Base-by-base conservation (phyloP, 2,329 filamentous ascomycete genomes). In the Pseudogymnoascus sp. region DNA sequence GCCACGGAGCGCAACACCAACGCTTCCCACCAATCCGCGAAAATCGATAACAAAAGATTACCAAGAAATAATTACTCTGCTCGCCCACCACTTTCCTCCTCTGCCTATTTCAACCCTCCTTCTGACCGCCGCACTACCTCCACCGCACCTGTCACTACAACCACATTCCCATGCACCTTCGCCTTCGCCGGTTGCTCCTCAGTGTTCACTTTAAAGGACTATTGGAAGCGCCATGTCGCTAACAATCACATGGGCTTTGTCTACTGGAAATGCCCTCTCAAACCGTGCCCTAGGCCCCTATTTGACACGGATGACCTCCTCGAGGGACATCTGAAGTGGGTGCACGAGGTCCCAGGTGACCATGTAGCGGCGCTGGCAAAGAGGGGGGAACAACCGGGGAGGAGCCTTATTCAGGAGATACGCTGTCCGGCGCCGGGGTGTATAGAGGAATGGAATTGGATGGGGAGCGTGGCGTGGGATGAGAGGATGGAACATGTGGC, bases 241-340 rank as follows among this genome's bases (percentile, higher is more conserved):
- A 89, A 89, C 0, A 90, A 96, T 72, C 93, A 97, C 72, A 79
- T 96, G 23, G 84, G 87, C 62, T 79, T 90, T 2, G 78, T 83
- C 46, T 89, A 87, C 75, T 97, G 88, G 85, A 80, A 88, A 63
- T 97, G 93, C 76, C 71, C 76, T 31, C 69, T 72, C 11, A 71
- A 71, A 25, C 73, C 70, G 59, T 74, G 65, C 42, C 23, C 44
- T n/a, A 50, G 46, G n/a, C 46, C 46, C 8, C 4, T 53, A 10
- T 96, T 96, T 79, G 96, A 96, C 75, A 89, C 92, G 70, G 96
- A 96, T 73, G 93, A 97, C 71, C 84, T 97, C 10, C 96, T 93
- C 77, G 91, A 89, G 0, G 91, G 96, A 70, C 93, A 97, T 72
- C 81, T 93, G 2, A 84, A 90, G 5, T 88, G 93, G 59, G 96